These are phyloP conservation scores for Saksenaea oblongispora DNA, from an alignment of 371 early-diverging fungal genomes.

Conservation along the genomic window DNA sequence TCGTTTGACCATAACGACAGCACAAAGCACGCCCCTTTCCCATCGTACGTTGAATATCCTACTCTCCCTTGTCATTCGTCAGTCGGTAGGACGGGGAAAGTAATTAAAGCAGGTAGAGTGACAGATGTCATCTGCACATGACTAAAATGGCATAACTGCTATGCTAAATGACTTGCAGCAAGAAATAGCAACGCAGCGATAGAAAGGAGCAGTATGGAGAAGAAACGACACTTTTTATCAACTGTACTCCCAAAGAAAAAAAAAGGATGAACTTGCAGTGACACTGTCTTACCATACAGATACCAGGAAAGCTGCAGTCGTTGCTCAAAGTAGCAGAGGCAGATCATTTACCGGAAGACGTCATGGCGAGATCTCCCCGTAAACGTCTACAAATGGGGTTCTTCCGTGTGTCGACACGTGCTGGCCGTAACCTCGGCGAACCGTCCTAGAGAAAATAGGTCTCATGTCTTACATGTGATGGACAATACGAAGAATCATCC, in stretches of 20 bases:
- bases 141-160: conserved; percentile 45
- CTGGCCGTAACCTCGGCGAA: conserved; percentile 16
- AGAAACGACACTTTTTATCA: neutral
- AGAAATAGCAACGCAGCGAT: neutral
- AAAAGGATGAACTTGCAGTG: neutral
- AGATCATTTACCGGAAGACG: neutral
- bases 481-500: neutral
- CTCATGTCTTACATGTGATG: conserved; percentile 6
- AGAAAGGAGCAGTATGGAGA: neutral
- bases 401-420: conserved; percentile 6
- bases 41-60: conserved; percentile 5
- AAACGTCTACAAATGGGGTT: neutral
- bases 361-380: neutral
- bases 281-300: neutral
- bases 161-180: conserved; percentile 15
- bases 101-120: conserved; percentile 33
- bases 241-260: neutral
- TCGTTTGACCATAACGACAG: too few species aligned
- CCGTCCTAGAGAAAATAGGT: neutral
- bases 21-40: neutral
- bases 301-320: neutral
- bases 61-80: neutral
- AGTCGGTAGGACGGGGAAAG: conserved; percentile 24
- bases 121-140: conserved; percentile 17
- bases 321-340: conserved; percentile 19